Base-by-base conservation (phyloP, 1,284 basidiomycete genomes). In the Puccinia triticina region DNA sequence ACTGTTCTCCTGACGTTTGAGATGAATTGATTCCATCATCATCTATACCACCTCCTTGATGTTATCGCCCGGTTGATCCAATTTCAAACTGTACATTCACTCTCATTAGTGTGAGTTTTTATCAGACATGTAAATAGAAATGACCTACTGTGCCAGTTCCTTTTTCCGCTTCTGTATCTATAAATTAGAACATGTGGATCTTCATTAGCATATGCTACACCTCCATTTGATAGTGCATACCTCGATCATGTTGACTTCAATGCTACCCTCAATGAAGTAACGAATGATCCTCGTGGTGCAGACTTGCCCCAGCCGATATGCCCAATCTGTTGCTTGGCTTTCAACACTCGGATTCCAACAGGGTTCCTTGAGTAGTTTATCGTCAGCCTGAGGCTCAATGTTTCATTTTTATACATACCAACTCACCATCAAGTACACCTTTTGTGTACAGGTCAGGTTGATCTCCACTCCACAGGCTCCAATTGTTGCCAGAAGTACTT, bases 351-450 rank as follows among this genome's bases (percentile, higher is more conserved):
- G 66, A 69, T 69, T 69, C 66, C 66, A 43, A 43, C 66, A 69
- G 7, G 66, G 66, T 26, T 69, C 37, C 66, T 69, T 8, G 23
- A 69, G 26, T 46, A 0, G 12, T 69, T 69, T 69, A 5, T 1
- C 1, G 40, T 69, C 26, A 46, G 12, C 21, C n/a, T 43, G 12
- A 69, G 34, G 4, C 46, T 18, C 40, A 1, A 69, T 40, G 29
- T 16, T n/a, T n/a, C 12, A 61, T 69, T 16, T 40, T 34, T n/a
- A 59, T 26, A 29, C 40, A 69, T 3, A 46, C 46, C 18, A 29
- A 43, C 66, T 69, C 46, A 69, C 66, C 66, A 69, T 69, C n/a
- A 69, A 29, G 66, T 69, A 69, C 4, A 69, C 66, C 18, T 69
- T 69, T 16, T 69, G 66, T 43, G 66, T 29, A 29, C 40, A 46